Percentiles rank a stretch among this genome's conserved stretches.
Conservation (phyloP, 2,329 filamentous ascomycete species). For the Beauveria pseudobassiana region DNA sequence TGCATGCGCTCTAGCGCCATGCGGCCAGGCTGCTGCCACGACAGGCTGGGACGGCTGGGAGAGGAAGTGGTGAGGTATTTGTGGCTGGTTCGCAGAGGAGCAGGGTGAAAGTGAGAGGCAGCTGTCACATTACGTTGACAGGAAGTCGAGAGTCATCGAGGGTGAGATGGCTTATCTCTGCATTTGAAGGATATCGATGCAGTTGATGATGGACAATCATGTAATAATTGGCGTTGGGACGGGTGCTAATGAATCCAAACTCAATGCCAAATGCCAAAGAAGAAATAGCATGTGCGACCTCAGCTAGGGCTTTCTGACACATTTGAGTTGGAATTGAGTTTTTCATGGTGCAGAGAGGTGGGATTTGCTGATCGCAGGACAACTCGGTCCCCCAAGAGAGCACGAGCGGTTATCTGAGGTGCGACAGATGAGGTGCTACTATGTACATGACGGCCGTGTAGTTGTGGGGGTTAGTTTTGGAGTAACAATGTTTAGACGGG, state of each 20-base stretch:
- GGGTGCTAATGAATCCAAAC: neutral
- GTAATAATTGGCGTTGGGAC: neutral
- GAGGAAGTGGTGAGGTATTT: neutral
- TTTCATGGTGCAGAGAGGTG: neutral
- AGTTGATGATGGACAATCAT: no score
- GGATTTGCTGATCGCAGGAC: neutral
- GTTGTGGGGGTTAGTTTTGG: neutral
- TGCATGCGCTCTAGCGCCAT: neutral
- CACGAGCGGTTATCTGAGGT: neutral
- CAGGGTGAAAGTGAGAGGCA: neutral
- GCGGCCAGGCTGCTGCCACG: neutral
- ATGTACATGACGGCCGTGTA: neutral
- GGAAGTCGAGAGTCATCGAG: neutral
- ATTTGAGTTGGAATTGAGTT: neutral
- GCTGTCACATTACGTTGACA: constrained; percentile 1
- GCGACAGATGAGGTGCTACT: neutral
- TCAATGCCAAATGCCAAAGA: neutral
- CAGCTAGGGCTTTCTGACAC: neutral
- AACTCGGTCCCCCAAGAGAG: neutral
- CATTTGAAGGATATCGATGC: neutral
- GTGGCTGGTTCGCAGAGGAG: neutral
- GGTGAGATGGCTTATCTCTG: neutral
- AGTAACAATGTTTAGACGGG: no score
- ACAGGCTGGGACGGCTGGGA: neutral
- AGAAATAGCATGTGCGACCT: neutral